Conservation (phyloP, 495 filamentous ascomycete species). For the Hyphodiscus hymeniophilus region DNA sequence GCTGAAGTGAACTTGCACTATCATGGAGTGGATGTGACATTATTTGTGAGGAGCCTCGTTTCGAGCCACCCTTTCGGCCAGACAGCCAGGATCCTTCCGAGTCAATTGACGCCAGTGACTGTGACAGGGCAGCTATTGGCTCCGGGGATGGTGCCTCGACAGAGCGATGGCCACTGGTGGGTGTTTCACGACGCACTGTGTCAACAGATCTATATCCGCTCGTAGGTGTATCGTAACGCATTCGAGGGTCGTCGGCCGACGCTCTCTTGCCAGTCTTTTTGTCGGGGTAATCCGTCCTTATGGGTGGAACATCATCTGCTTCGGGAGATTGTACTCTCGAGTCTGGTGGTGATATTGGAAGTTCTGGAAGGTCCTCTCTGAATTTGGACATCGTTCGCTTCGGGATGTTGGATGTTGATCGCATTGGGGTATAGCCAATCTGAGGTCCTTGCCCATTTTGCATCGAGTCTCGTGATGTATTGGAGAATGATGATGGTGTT, state of each 20-base stretch:
- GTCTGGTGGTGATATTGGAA: constrained; percentile 71
- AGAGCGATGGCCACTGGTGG: constrained; percentile 22
- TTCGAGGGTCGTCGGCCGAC: constrained; percentile 21
- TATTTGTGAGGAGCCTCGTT: constrained; percentile 22
- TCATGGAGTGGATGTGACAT: constrained; percentile 24
- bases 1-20: constrained; percentile 37
- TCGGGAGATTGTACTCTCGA: constrained; percentile 72
- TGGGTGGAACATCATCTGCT: constrained; percentile 34
- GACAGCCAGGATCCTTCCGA: constrained; percentile 92
- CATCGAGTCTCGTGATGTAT: constrained; percentile 78
- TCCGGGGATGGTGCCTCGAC: constrained; percentile 25
- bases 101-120: constrained; percentile 48
- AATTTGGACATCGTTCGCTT: constrained; percentile 83
- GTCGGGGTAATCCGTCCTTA: constrained; percentile 23
- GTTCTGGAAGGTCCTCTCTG: constrained; percentile 83
- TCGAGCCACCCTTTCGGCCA: constrained; percentile 43
- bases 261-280: constrained; percentile 19
- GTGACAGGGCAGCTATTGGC: constrained; percentile 44
- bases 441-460: constrained; percentile 22
- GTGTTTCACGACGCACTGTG: constrained; percentile 19
- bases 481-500: constrained; percentile 59
- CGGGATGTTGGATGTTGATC: constrained; percentile 35
- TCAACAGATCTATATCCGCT: constrained; percentile 36
- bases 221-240: constrained; percentile 38
- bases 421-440: constrained; percentile 26